phyloP scores from a whole-genome alignment of 2,329 filamentous ascomycete species.

The Coniochaeta sp. region DNA sequence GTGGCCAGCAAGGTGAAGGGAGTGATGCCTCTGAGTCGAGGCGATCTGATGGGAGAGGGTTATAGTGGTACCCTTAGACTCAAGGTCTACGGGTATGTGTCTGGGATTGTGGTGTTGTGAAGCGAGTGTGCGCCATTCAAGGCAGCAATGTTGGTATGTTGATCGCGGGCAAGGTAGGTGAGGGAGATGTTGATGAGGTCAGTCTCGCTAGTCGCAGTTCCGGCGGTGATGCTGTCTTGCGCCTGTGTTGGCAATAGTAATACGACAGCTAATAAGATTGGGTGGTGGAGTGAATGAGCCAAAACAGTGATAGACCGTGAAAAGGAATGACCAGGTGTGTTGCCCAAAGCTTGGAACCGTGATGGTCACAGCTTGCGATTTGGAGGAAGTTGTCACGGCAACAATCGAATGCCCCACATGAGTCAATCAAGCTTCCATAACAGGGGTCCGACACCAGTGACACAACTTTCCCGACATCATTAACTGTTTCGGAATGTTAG shows the following conservation, averaged over 20 bases:
- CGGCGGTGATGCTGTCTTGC: background rate
- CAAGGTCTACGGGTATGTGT: too few species aligned
- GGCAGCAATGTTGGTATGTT: background rate
- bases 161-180: too few species aligned
- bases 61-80: background rate
- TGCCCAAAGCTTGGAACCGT: background rate
- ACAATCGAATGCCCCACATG: background rate
- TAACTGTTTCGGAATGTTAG: too few species aligned
- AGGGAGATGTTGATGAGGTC: background rate
- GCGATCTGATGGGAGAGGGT: background rate
- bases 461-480: too few species aligned
- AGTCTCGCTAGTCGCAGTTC: background rate
- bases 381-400: background rate
- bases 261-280: background rate
- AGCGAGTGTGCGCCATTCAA: background rate
- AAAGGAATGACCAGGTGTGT: background rate
- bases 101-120: background rate
- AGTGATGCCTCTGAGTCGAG: background rate
- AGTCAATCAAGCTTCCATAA: background rate
- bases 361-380: too few species aligned
- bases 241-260: background rate
- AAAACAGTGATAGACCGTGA: conserved; percentile 2
- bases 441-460: too few species aligned
- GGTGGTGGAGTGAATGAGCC: background rate
- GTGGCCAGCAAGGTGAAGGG: background rate